Evolutionary conservation across 225 moss, liverwort and hornwort genomes (phyloP), one percentile per base, ranked within the genome.

Genomic region (Polytrichum formosum): DNA sequence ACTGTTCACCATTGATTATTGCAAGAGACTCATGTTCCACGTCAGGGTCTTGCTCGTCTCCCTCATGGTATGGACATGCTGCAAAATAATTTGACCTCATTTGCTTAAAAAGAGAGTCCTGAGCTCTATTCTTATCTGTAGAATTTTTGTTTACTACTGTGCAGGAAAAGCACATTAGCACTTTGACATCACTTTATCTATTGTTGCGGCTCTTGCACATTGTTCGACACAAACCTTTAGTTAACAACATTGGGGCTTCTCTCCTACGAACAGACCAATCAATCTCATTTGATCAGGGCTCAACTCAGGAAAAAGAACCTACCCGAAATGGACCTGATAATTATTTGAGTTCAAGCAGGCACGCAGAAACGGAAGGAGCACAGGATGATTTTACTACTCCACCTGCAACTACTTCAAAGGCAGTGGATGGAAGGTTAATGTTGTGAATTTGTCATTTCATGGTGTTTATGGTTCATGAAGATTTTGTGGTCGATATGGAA

Each of bases 181-280:
- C 98, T 64, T 85, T 98, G 72, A 91, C 94, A 77, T 90, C 98
- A 30, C 88, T 98, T 63, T 98, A 98, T 82, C 80, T 98, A 78
- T 78, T 98, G 66, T 81, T 94, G 82, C 94, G 94, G 69, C 85
- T 98, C 66, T 79, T 93, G 70, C 98, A 98, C 74, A 86, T 98
- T 79, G 88, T 98, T 67, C 90, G 91, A 75, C 90, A 87, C 78
- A 98, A 94, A 84, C 76, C 87, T 56, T 76, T 98, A 90, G 92
- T 90, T 30, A 98, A 98, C 78, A 82, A 81, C 67, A 89, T 98
- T 74, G 91, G 91, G 77, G 94, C 98, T 73, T 92, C 90, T 65
- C 85, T 98, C 56, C 83, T 98, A 60, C 87, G 85, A 75, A 85
- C 79, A 74, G 74, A 90, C 69, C 91, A 83, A 76, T 60, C 75